Base-by-base conservation (phyloP, 441 rosid genomes). In the Sinapis alba region DNA sequence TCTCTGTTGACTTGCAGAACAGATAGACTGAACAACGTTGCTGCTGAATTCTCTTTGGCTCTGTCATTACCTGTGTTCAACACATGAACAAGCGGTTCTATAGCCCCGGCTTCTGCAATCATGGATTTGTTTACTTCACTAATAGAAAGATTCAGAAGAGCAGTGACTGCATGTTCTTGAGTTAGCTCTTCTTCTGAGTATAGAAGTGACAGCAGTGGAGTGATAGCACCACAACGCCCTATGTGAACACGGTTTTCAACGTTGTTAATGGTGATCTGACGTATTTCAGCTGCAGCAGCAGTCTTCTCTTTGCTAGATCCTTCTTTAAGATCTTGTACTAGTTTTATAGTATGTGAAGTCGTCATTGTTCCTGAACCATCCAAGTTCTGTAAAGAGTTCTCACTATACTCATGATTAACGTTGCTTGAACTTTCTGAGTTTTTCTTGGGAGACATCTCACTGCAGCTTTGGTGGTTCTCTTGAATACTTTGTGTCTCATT, bases 1-100 rank as follows among this genome's bases (percentile, higher is more conserved):
- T 85, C 93, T 79, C 85, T 92, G 86, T 86, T 89, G 59, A 88
- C 93, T 76, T 89, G 96, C 68, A 90, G 63, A 69, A 78, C 87
- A 62, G 99, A 90, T 13, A 95, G 88, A 65, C 98, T 90, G 82
- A 83, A 92, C 75, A 95, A 77, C 16, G 98, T 80, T 4, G 92
- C 97, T 0, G 98, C 99, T 70, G 99, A 87, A 72, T 95, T 95
- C 83, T 90, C 98, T 83, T 84, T 90, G 69, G 97, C 96, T 61
- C 88, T 92, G 77, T 86, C 90, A 59, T 80, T 92, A 68, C 98
- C 99, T 4, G 89, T 84, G 73, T 84, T 85, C 53, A 92, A 57
- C 66, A 85, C 97, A 82, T 91, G 90, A 82, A 91, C 79, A 51
- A 95, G 92, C 2, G 97, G 94, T 43, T 95, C 97, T 74, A 89